Evolutionary conservation across 345 rosid genomes (phyloP).

Genomic region (Dipteronia sinensis): DNA sequence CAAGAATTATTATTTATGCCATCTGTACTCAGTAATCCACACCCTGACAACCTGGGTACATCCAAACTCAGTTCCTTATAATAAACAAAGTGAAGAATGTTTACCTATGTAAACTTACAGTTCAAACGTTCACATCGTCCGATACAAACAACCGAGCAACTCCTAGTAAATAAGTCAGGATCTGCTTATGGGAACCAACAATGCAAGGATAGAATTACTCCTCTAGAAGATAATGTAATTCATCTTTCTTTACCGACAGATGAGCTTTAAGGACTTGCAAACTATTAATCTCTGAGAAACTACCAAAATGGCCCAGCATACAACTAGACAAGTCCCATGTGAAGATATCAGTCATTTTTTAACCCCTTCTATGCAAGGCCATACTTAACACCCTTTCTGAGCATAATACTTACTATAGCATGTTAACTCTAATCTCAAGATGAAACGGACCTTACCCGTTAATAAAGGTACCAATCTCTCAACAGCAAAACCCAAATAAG

Average conservation of each 20-base stretch:
- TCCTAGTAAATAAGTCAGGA: conserved; percentile 16
- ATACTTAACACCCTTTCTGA: not conserved
- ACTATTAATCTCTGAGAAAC: not conserved
- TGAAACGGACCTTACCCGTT: not conserved
- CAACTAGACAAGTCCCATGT: not conserved
- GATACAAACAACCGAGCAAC: conserved; percentile 22
- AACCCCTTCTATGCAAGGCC: not conserved
- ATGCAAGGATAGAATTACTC: conserved; percentile 12
- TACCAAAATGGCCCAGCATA: not conserved
- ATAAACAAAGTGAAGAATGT: not conserved
- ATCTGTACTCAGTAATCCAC: not conserved
- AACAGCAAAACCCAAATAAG: not conserved
- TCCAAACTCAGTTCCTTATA: not conserved
- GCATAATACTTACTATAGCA: not conserved
- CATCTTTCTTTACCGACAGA: conserved; percentile 13
- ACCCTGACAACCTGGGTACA: not conserved
- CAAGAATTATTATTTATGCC: not conserved
- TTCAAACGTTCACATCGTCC: conserved; percentile 12
- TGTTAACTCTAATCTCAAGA: not conserved
- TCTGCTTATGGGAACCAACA: conserved; percentile 19
- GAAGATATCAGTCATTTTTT: conserved; percentile 1
- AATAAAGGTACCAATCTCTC: not conserved
- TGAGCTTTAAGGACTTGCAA: conserved; percentile 12
- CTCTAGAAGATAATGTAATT: conserved; percentile 9
- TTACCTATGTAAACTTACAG: conserved; percentile 14